Percentiles rank a stretch among this genome's conserved stretches.
These are phyloP conservation scores for Vigna hirtella DNA, from an alignment of 306 rosid genomes.

Conservation along the genomic window DNA sequence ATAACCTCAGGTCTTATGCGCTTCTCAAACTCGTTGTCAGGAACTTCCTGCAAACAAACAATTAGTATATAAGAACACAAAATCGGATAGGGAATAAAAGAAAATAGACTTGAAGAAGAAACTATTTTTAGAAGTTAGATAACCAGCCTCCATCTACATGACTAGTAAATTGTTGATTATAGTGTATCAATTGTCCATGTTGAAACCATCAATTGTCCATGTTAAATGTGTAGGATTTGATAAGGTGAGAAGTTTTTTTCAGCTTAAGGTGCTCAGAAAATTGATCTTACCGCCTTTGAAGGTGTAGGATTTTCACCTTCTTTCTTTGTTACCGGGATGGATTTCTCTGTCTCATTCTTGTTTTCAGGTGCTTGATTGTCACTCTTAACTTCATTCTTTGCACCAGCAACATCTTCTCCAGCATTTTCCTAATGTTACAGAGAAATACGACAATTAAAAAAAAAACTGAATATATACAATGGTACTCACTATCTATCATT, in stretches of 20 bases:
- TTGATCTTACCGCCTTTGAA: slow-evolving; percentile 65
- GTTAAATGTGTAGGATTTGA: neutral
- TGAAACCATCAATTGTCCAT: slow-evolving; percentile 3
- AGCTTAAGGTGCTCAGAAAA: slow-evolving; percentile 29
- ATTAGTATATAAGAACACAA: slow-evolving; percentile 16
- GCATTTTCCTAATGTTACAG: slow-evolving; percentile 58
- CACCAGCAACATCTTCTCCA: slow-evolving; percentile 58
- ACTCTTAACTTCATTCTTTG: slow-evolving; percentile 60
- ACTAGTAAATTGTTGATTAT: slow-evolving; percentile 10
- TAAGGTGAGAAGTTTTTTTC: neutral
- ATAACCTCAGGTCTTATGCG: slow-evolving; percentile 82
- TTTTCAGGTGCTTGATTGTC: slow-evolving; percentile 65
- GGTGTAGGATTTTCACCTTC: slow-evolving; percentile 70
- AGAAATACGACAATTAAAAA: slow-evolving; percentile 18
- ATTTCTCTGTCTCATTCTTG: slow-evolving; percentile 70
- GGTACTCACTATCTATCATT: neutral
- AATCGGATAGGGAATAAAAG: neutral
- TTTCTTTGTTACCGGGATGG: slow-evolving; percentile 67
- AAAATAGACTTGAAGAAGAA: slow-evolving; percentile 24
- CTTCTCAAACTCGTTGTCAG: slow-evolving; percentile 85
- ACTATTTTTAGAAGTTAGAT: neutral
- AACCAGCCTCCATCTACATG: neutral
- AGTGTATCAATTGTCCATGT: slow-evolving; percentile 8
- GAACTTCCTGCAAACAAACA: slow-evolving; percentile 62
- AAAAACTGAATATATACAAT: neutral